Evolutionary conservation across 495 filamentous ascomycete species (phyloP).

Genomic region (Penicillium roqueforti): DNA sequence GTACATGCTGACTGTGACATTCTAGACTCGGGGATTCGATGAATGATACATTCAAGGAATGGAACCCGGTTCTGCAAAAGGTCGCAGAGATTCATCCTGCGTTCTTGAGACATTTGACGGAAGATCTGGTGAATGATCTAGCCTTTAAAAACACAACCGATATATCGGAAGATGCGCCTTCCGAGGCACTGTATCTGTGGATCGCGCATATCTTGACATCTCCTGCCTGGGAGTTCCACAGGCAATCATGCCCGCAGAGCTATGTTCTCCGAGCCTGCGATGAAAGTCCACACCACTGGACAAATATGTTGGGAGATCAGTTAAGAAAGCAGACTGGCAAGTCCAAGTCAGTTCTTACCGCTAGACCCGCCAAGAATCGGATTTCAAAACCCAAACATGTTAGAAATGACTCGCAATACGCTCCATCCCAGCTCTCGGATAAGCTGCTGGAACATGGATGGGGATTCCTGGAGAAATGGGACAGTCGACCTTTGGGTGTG

Average conservation of each 20-base stretch:
- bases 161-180: constrained; percentile 17
- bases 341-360: background rate
- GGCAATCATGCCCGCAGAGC: constrained; percentile 25
- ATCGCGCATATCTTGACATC: constrained; percentile 39
- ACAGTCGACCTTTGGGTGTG: constrained; percentile 35
- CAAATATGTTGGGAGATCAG: constrained; percentile 19
- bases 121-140: constrained; percentile 35
- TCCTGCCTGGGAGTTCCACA: constrained; percentile 28
- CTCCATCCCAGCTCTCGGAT: constrained; percentile 8
- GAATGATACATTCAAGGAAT: constrained; percentile 27
- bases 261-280: constrained; percentile 37
- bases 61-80: constrained; percentile 35
- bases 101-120: constrained; percentile 33
- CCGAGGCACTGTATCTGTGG: constrained; percentile 39
- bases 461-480: constrained; percentile 31
- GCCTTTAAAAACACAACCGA: constrained; percentile 20
- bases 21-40: constrained; percentile 34
- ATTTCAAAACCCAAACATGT: background rate
- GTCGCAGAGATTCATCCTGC: constrained; percentile 26
- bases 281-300: constrained; percentile 33
- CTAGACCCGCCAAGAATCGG: background rate
- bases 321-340: constrained; percentile 12
- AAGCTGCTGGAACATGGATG: constrained; percentile 33
- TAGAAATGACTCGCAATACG: background rate
- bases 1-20: constrained; percentile 6